A percentile compares a stretch with the other conserved stretches of the same genome.
phyloP scores from a whole-genome alignment of 257 asterid species.

The Paraleonurus japonicus region DNA sequence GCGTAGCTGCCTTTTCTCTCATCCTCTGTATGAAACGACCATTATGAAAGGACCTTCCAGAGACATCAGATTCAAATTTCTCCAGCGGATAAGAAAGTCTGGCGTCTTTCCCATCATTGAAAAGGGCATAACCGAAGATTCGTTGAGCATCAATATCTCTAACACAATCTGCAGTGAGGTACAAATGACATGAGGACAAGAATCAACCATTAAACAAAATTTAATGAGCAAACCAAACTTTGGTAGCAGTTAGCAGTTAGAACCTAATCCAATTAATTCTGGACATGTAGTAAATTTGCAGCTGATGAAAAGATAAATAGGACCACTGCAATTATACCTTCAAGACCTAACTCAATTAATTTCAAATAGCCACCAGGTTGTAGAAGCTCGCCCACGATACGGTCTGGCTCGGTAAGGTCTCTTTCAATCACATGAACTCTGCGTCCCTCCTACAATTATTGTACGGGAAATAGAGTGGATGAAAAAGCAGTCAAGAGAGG shows the following conservation, averaged over 20 bases:
- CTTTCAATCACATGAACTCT: constrained; percentile 75
- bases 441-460: constrained; percentile 59
- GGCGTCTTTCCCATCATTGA: constrained; percentile 61
- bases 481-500: background rate
- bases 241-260: constrained; percentile 6
- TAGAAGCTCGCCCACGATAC: constrained; percentile 78
- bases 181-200: background rate
- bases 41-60: constrained; percentile 82
- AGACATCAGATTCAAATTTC: constrained; percentile 54
- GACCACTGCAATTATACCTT: constrained; percentile 40
- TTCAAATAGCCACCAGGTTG: constrained; percentile 86
- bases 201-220: background rate
- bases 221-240: constrained; percentile 5
- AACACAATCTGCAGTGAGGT: constrained; percentile 57
- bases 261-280: constrained; percentile 21
- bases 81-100: constrained; percentile 72
- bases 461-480: background rate
- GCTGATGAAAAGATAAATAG: constrained; percentile 8
- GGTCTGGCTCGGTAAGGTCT: constrained; percentile 77
- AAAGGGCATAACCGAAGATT: constrained; percentile 71
- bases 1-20: constrained; percentile 76
- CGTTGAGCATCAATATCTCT: constrained; percentile 65
- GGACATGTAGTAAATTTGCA: background rate
- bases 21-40: constrained; percentile 79
- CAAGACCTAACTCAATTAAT: constrained; percentile 73